phyloP scores from a whole-genome alignment of 169 alveolate species.

The Blepharisma undulans region DNA sequence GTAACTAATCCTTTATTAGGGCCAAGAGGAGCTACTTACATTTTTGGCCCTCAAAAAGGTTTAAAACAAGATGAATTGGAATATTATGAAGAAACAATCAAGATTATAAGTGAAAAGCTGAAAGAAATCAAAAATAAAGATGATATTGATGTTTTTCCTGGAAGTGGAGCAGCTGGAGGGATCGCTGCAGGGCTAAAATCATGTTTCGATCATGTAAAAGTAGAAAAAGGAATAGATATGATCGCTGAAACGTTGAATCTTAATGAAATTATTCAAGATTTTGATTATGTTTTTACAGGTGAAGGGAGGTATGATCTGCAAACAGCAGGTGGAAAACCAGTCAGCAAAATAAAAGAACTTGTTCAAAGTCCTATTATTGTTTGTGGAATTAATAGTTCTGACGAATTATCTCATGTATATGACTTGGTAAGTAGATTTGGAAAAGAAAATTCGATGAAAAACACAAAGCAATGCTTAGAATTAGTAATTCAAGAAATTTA shows the following conservation, averaged over 20 bases:
- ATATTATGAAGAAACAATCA: background rate
- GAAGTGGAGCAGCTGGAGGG: slow-evolving; percentile 44
- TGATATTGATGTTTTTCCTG: background rate
- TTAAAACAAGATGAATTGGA: background rate
- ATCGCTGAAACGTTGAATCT: background rate
- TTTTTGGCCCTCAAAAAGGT: slow-evolving; percentile 42
- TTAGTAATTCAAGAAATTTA: background rate
- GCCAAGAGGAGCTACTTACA: background rate
- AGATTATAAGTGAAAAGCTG: background rate
- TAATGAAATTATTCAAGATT: background rate
- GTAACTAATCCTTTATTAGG: slow-evolving; percentile 31
- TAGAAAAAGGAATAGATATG: slow-evolving; percentile 10
- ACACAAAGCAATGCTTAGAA: slow-evolving; percentile 17
- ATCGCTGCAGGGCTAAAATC: slow-evolving; percentile 4
- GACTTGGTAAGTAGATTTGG: slow-evolving; percentile 30
- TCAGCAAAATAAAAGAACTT: background rate
- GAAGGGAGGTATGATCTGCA: slow-evolving; percentile 36
- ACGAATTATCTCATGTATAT: background rate
- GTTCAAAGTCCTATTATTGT: background rate
- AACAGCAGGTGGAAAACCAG: slow-evolving; percentile 32
- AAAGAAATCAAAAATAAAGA: background rate
- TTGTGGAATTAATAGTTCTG: slow-evolving; percentile 27
- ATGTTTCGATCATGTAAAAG: background rate
- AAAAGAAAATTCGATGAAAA: background rate
- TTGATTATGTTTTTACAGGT: slow-evolving; percentile 40